Conservation (phyloP, 768 basidiomycete species). For the Gymnopilus dilepis region DNA sequence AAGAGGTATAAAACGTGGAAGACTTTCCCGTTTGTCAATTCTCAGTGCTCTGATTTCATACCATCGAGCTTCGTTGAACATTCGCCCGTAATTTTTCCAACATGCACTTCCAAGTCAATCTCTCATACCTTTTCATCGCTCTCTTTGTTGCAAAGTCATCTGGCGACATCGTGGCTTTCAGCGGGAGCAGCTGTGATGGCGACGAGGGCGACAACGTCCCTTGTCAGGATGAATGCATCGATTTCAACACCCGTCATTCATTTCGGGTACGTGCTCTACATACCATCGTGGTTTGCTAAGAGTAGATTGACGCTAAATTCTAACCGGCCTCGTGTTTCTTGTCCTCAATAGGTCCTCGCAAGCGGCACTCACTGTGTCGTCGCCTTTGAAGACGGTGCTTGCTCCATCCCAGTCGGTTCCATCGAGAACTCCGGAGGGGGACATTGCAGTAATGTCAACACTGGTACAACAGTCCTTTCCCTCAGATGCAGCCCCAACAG, state of each 20-base stretch:
- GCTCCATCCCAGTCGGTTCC: not conserved
- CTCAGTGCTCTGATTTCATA: too few species aligned
- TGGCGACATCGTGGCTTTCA: slow-evolving; percentile 8
- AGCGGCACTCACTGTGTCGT: slow-evolving; percentile 2
- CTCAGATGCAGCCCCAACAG: not conserved
- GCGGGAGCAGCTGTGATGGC: slow-evolving; percentile 7
- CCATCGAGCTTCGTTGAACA: too few species aligned
- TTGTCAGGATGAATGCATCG: not conserved
- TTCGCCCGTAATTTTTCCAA: too few species aligned
- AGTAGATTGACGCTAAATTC: not conserved
- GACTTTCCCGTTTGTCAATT: too few species aligned
- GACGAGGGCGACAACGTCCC: not conserved
- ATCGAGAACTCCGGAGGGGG: not conserved
- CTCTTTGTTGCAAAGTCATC: too few species aligned
- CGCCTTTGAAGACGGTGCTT: not conserved
- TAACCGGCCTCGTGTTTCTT: too few species aligned
- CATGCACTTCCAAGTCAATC: too few species aligned
- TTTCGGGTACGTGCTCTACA: not conserved
- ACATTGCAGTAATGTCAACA: not conserved
- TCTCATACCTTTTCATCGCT: too few species aligned
- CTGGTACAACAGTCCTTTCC: not conserved
- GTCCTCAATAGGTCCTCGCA: not conserved
- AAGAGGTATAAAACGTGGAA: too few species aligned
- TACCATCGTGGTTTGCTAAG: not conserved
- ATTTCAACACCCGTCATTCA: slow-evolving; percentile 4